These are phyloP conservation scores for Apiospora rasikravindrae DNA, from an alignment of 2,329 filamentous ascomycete species.

Conservation along the genomic window DNA sequence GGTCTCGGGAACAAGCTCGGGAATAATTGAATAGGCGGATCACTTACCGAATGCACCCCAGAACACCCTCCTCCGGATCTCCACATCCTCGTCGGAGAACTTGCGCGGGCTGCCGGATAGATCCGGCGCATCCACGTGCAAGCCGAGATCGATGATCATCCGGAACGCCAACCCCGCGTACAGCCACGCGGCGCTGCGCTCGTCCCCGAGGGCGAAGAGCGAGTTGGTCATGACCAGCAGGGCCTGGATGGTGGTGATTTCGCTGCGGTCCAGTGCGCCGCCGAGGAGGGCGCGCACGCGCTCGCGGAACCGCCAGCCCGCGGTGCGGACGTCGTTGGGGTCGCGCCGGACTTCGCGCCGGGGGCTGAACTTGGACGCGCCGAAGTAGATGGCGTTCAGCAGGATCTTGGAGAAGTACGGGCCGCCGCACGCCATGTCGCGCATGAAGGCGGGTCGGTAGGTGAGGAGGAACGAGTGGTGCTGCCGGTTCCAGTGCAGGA, in stretches of 20 bases:
- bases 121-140: conserved; percentile 27
- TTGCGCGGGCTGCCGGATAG: conserved; percentile 35
- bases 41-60: conserved; percentile 47
- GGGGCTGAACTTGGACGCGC: background rate
- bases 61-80: conserved; percentile 49
- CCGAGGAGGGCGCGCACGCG: conserved; percentile 53
- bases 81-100: conserved; percentile 51
- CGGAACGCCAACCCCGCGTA: conserved; percentile 63
- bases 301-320: conserved; percentile 53
- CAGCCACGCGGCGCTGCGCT: conserved; percentile 60
- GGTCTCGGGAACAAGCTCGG: background rate
- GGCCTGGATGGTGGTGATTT: conserved; percentile 60
- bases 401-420: conserved; percentile 62
- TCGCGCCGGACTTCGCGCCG: conserved; percentile 44
- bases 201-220: conserved; percentile 54
- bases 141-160: conserved; percentile 53
- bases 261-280: conserved; percentile 50
- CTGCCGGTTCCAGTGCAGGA: conserved; percentile 59
- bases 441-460: conserved; percentile 59
- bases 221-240: conserved; percentile 57
- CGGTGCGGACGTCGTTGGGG: conserved; percentile 44
- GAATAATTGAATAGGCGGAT: background rate
- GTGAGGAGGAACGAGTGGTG: conserved; percentile 53
- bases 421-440: conserved; percentile 57
- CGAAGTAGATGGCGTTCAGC: conserved; percentile 58